Percentiles rank a stretch among this genome's conserved stretches.
Evolutionary conservation across 257 asterid species (phyloP).

Genomic region (Nicotiana attenuata): DNA sequence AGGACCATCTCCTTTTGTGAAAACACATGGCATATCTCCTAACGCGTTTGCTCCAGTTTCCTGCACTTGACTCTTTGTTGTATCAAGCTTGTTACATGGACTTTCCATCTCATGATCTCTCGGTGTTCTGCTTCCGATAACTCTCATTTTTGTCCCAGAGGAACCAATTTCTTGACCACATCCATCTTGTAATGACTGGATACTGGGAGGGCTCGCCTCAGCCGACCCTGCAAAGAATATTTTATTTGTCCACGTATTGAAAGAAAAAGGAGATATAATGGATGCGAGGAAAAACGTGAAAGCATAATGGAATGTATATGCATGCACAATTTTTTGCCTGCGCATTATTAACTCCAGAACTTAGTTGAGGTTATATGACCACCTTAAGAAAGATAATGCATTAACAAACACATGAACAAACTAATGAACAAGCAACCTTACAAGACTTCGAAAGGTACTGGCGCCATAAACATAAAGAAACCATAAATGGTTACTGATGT

Average conservation of each 20-base stretch:
- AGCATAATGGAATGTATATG: not conserved
- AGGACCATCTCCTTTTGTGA: constrained; percentile 83
- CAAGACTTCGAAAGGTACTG: not conserved
- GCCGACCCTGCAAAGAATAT: constrained; percentile 16
- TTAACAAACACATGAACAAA: not conserved
- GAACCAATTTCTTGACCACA: constrained; percentile 38
- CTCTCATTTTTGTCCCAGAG: constrained; percentile 30
- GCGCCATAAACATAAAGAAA: not conserved
- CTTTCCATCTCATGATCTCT: constrained; percentile 26
- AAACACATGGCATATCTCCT: constrained; percentile 89
- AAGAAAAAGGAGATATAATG: not conserved
- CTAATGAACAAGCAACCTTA: not conserved
- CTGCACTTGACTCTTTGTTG: constrained; percentile 21
- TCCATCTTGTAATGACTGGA: constrained; percentile 41
- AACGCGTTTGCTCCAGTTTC: constrained; percentile 10
- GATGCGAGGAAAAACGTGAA: not conserved
- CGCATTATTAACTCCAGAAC: not conserved
- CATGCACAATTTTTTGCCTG: not conserved
- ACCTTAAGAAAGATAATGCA: too few species aligned
- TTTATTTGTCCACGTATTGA: not conserved
- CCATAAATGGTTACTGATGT: not conserved
- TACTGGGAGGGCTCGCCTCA: constrained; percentile 54
- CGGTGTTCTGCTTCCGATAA: constrained; percentile 15
- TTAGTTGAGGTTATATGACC: not conserved
- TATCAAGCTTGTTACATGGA: constrained; percentile 32